Percentiles rank a stretch among this genome's conserved stretches.
Conservation (phyloP, 2,329 filamentous ascomycete species). For the Fusarium heterosporum region DNA sequence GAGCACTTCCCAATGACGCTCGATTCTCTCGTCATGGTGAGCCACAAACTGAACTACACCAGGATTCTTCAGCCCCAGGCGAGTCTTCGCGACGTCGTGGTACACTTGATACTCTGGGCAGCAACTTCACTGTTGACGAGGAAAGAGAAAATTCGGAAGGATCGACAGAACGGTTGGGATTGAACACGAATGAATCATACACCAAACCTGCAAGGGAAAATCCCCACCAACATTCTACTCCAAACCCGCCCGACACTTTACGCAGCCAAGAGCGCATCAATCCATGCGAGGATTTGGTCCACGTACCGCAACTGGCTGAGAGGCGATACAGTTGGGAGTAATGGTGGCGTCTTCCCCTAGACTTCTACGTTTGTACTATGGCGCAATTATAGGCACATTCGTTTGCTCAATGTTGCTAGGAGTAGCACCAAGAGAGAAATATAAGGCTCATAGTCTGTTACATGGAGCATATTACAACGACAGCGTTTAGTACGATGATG, state of each 20-base stretch:
- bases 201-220: slow-evolving; percentile 1
- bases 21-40: slow-evolving; percentile 42
- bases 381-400: background rate
- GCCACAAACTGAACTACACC: background rate
- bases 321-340: slow-evolving; percentile 66
- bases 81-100: slow-evolving; percentile 6
- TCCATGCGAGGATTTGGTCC: slow-evolving; percentile 58
- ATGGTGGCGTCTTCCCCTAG: slow-evolving; percentile 23
- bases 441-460: background rate
- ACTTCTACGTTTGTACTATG: background rate
- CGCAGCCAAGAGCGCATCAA: slow-evolving; percentile 58
- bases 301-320: slow-evolving; percentile 63
- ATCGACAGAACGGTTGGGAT: slow-evolving; percentile 43
- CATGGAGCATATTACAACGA: background rate
- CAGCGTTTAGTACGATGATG: too few species aligned
- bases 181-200: slow-evolving; percentile 15
- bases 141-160: slow-evolving; percentile 51
- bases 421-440: background rate
- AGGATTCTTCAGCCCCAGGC: slow-evolving; percentile 9
- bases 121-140: slow-evolving; percentile 68
- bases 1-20: slow-evolving; percentile 64
- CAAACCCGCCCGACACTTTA: slow-evolving; percentile 31
- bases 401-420: too few species aligned
- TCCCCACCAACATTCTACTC: background rate
- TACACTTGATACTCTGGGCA: slow-evolving; percentile 62